Evolutionary conservation across 2,329 filamentous ascomycete genomes (phyloP), one percentile per base, ranked within the genome.

Genomic region (Ambrosiella cleistominuta): DNA sequence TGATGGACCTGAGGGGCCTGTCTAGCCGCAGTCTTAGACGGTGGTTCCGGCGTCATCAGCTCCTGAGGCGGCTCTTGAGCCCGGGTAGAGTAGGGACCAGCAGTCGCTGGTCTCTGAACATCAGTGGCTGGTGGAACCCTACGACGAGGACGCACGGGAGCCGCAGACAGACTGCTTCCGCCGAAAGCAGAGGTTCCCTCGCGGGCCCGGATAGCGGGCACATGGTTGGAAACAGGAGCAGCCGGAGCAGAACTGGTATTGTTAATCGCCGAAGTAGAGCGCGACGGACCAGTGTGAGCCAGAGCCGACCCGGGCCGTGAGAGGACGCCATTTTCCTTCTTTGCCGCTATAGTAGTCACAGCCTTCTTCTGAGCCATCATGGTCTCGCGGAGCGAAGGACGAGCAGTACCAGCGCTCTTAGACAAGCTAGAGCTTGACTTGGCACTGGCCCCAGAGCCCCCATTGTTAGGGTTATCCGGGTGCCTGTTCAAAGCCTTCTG

Each of bases 401-500:
- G 83, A 19, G n/a, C 15, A 45, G 76, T 51, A 2, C 74, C 71
- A 12, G 79, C 81, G 64, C 80, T 83, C 68, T 79, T 81, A 1
- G 80, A 83, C 19, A 85, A 70, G 8, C 80, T 79, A 39, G 80
- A 65, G 1, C 79, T 80, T 19, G 80, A 77, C 2, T 80, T 77
- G 47, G 70, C 68, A n/a, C 65, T 67, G 27, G 68, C 64, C 12
- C 74, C 70, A 38, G 77, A 76, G 4, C 70, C 65, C 66, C 79
- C 75, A 6, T 77, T 79, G 66, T 88, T 86, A 7, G 87, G 87
- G 65, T 97, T 97, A 66, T 82, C 78, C 1, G 86, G 75, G 64
- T 95, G 87, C 64, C 88, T 94, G 63, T 90, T 84, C 15, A 98
- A 74, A 38, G 91, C 75, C 58, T 81, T 83, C 67, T 87, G 86